Base-by-base conservation (phyloP, 179 eudicot genomes). In the Beta lomatogona region DNA sequence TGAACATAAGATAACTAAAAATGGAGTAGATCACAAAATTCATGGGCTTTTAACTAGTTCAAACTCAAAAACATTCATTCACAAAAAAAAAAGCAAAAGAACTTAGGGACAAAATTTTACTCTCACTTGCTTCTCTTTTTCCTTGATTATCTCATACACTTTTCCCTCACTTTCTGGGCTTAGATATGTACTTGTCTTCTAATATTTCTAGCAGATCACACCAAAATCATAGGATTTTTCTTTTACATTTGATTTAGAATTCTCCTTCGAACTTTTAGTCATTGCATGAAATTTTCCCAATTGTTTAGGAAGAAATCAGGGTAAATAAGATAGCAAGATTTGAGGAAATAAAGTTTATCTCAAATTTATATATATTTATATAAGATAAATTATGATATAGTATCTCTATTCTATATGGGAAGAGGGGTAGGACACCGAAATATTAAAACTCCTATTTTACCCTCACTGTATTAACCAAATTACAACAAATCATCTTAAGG, bases 121-220 rank as follows among this genome's bases (percentile, higher is more conserved):
- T 59, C 19, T 44, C 53, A 76, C 74, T 31, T 59, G 13, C 58
- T 21, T 21, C 55, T 52, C 10, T n/a, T 5, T 53, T 57, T 53
- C 28, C 31, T 68, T 10, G 18, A 9, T 57, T 12, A 55, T 44
- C 48, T 46, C 69, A 46, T 48, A 57, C 19, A 7, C 19, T 46
- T 22, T 52, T 18, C 10, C 76, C 41, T 10, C 41, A 48, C 66
- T 63, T 48, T 58, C 19, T 45, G 54, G 18, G 69, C 16, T 9
- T 44, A 36, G 44, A n/a, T 13, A 55, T 57, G 25, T 53, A 13
- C 14, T 58, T 12, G 3, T 50, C 57, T 77, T 72, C 50, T n/a
- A n/a, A 8, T 13, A 69, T 65, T 77, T 58, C 76, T 71, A 81
- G 82, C 81, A 84, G 84, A 77, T 84, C 84, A 84, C 79, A 84